Evolutionary conservation across 1,284 basidiomycete genomes (phyloP).

Genomic region (Taiwanofungus camphoratus): DNA sequence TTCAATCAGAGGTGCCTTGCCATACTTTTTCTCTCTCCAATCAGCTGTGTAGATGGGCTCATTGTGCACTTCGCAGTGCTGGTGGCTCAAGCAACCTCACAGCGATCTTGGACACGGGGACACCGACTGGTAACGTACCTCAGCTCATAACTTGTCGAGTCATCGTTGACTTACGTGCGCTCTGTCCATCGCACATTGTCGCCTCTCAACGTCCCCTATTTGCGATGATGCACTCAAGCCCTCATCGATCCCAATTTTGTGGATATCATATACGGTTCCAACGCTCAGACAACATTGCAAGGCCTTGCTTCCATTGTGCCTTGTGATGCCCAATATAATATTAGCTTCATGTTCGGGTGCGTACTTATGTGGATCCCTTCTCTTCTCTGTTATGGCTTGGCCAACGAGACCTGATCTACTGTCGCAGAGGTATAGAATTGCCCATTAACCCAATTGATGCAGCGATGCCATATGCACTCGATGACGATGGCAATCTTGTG

Average conservation of each 20-base stretch:
- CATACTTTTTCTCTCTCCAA: neutral
- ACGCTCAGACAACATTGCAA: neutral
- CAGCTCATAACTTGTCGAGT: too few relatives aligned
- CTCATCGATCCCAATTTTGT: slow-evolving; percentile 5
- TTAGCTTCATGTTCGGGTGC: slow-evolving; percentile 6
- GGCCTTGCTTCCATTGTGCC: neutral
- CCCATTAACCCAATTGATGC: slow-evolving; percentile 6
- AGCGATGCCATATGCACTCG: neutral
- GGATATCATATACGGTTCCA: slow-evolving; percentile 4
- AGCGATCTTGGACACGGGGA: slow-evolving; percentile 7
- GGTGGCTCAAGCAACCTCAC: slow-evolving; percentile 2
- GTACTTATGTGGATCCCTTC: neutral
- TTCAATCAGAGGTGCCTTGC: slow-evolving; percentile 4
- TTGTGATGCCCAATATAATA: slow-evolving; percentile 3
- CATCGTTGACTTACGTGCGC: too few relatives aligned
- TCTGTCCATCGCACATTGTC: too few relatives aligned
- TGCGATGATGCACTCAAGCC: too few relatives aligned
- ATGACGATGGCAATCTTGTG: neutral
- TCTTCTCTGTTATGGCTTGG: neutral
- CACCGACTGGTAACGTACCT: slow-evolving; percentile 6
- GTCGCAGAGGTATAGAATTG: slow-evolving; percentile 2
- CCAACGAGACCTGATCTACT: neutral
- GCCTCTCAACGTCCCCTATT: too few relatives aligned
- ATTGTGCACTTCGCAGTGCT: neutral
- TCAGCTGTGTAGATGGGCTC: neutral